Evolutionary conservation across 2,329 filamentous ascomycete species (phyloP).

Genomic region (Allantophomopsis lycopodina): DNA sequence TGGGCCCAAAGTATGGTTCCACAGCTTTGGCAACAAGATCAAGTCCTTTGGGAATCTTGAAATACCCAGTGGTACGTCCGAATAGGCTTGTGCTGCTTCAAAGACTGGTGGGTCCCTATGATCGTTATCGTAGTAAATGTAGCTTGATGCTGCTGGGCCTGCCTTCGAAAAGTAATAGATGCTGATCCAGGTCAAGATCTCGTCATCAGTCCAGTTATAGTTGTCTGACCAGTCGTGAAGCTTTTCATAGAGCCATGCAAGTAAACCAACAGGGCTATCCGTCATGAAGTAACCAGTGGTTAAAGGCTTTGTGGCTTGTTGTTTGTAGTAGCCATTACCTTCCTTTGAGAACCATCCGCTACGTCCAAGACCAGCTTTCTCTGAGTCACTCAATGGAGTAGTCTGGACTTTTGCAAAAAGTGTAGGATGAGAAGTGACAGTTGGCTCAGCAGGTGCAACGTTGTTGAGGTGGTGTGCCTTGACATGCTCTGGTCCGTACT

Average conservation of each 20-base stretch:
- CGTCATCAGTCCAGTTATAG: slow-evolving; percentile 63
- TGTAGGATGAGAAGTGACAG: slow-evolving; percentile 34
- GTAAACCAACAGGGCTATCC: slow-evolving; percentile 55
- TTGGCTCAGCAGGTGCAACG: slow-evolving; percentile 30
- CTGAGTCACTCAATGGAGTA: slow-evolving; percentile 32
- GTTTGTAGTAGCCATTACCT: slow-evolving; percentile 40
- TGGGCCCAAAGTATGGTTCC: slow-evolving; percentile 42
- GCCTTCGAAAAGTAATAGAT: slow-evolving; percentile 61
- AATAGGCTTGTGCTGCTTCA: too few species aligned
- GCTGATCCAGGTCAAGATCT: slow-evolving; percentile 61
- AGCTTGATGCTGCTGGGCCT: slow-evolving; percentile 50
- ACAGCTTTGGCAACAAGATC: slow-evolving; percentile 34
- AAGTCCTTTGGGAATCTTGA: slow-evolving; percentile 35
- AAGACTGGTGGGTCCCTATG: slow-evolving; percentile 20
- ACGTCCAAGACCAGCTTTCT: slow-evolving; percentile 17
- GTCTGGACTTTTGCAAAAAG: slow-evolving; percentile 39
- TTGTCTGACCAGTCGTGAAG: slow-evolving; percentile 61
- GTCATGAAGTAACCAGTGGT: slow-evolving; percentile 57
- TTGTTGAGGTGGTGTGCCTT: slow-evolving; percentile 51
- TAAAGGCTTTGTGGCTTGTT: slow-evolving; percentile 56
- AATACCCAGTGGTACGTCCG: too few species aligned
- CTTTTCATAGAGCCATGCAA: slow-evolving; percentile 76
- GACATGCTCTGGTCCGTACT: slow-evolving; percentile 38
- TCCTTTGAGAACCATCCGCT: slow-evolving; percentile 32
- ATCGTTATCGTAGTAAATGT: slow-evolving; percentile 60